Evolutionary conservation across 495 filamentous ascomycete species (phyloP).

Genomic region (Aspergillus cavernicola): DNA sequence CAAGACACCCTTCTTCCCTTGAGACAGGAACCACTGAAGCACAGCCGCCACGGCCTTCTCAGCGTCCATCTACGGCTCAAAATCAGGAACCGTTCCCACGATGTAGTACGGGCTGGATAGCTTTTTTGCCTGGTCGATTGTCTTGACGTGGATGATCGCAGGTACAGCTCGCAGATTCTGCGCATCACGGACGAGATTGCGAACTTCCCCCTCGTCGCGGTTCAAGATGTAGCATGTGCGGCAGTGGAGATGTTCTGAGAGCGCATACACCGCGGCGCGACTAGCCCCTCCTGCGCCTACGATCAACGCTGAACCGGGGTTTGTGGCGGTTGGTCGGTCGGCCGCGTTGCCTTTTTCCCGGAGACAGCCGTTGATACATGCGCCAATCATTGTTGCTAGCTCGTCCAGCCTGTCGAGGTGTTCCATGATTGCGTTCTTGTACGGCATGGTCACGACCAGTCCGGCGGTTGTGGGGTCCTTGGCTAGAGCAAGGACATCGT

Average conservation of each 20-base stretch:
- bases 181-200: constrained; percentile 47
- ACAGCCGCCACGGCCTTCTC: constrained; percentile 51
- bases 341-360: constrained; percentile 30
- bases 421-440: too few relatives aligned
- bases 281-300: constrained; percentile 62
- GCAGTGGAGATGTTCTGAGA: constrained; percentile 53
- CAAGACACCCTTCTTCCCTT: constrained; percentile 50
- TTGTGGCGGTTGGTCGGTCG: constrained; percentile 27
- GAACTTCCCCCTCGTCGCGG: constrained; percentile 55
- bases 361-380: constrained; percentile 50
- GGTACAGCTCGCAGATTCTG: neutral
- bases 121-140: constrained; percentile 45
- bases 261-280: constrained; percentile 58
- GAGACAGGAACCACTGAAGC: constrained; percentile 45
- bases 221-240: constrained; percentile 62
- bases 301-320: constrained; percentile 35
- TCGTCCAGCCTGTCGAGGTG: constrained; percentile 54
- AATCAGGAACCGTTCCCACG: constrained; percentile 61
- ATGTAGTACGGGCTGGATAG: constrained; percentile 47
- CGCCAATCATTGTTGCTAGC: constrained; percentile 53
- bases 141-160: constrained; percentile 48
- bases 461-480: too few relatives aligned
- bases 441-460: too few relatives aligned
- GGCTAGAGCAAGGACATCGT: too few relatives aligned
- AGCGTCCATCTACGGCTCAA: constrained; percentile 48